These are phyloP conservation scores for Zygoascus bituminiphila DNA, from an alignment of 805 yeast genomes.

Conservation along the genomic window DNA sequence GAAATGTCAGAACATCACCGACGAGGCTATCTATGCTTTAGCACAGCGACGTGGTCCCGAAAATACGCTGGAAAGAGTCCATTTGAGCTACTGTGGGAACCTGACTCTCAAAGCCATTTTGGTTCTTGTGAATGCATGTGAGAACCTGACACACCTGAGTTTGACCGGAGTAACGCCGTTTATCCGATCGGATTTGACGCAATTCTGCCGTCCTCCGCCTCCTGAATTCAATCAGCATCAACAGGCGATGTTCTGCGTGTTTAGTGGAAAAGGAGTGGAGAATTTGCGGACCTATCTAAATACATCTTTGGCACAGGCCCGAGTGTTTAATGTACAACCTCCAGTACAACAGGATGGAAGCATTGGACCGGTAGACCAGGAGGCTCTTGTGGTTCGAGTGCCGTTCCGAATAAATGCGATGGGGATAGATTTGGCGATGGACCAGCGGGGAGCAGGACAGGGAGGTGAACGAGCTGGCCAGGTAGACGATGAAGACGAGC, in stretches of 20 bases:
- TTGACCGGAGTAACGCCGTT: constrained; percentile 90
- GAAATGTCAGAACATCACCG: constrained; percentile 81
- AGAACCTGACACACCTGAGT: constrained; percentile 79
- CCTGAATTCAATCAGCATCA: constrained; percentile 85
- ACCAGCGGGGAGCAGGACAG: background rate
- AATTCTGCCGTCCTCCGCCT: constrained; percentile 87
- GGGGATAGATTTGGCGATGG: background rate
- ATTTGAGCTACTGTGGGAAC: constrained; percentile 81
- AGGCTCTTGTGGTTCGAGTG: background rate
- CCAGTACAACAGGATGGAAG: background rate
- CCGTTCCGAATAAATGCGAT: background rate
- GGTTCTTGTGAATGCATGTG: constrained; percentile 68
- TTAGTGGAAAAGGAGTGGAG: constrained; percentile 81
- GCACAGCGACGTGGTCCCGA: constrained; percentile 54
- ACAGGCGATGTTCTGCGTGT: constrained; percentile 80
- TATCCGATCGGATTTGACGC: constrained; percentile 73
- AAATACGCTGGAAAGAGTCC: constrained; percentile 85
- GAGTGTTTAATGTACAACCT: background rate
- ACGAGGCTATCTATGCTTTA: constrained; percentile 67
- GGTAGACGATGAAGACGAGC: background rate
- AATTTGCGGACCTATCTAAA: constrained; percentile 64
- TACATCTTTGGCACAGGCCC: constrained; percentile 7
- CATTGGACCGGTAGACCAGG: background rate
- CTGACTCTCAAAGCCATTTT: constrained; percentile 72
- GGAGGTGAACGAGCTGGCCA: background rate